Conservation (phyloP, 331 rosid species). For the Ulmus americana region DNA sequence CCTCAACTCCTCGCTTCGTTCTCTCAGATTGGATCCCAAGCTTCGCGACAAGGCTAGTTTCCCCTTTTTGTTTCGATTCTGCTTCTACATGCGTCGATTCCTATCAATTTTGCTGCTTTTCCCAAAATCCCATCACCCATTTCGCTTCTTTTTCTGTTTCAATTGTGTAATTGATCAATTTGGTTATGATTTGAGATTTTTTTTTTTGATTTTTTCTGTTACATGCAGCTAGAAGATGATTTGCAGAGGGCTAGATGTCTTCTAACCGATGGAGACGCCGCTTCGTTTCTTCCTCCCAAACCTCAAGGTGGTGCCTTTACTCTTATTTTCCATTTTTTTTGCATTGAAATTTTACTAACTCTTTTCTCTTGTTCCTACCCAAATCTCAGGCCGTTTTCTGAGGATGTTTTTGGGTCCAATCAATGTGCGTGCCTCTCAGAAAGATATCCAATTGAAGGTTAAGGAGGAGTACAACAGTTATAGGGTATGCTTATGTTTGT, state of each 20-base stretch:
- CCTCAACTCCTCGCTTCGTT: conserved; percentile 52
- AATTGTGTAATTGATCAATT: background rate
- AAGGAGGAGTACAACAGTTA: conserved; percentile 97
- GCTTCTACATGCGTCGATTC: background rate
- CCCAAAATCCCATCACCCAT: too few species aligned
- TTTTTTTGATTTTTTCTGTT: conserved; percentile 2
- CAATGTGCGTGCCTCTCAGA: conserved; percentile 77
- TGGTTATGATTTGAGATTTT: background rate
- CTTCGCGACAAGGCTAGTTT: conserved; percentile 51
- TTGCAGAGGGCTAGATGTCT: conserved; percentile 70
- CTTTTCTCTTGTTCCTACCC: background rate
- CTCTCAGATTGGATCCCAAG: conserved; percentile 44
- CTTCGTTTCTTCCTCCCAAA: conserved; percentile 70
- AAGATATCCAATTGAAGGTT: conserved; percentile 87
- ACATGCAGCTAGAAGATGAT: conserved; percentile 68
- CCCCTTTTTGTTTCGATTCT: background rate
- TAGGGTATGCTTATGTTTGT: conserved; percentile 42
- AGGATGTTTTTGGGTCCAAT: conserved; percentile 99
- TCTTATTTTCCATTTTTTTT: background rate
- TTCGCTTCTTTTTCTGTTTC: background rate
- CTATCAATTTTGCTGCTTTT: too few species aligned
- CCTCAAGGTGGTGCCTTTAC: conserved; percentile 43
- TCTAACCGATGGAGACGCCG: conserved; percentile 74
- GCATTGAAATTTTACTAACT: background rate
- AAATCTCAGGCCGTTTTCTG: conserved; percentile 54